Base-by-base conservation (phyloP, 331 rosid species). In the Rosa hybrid region DNA sequence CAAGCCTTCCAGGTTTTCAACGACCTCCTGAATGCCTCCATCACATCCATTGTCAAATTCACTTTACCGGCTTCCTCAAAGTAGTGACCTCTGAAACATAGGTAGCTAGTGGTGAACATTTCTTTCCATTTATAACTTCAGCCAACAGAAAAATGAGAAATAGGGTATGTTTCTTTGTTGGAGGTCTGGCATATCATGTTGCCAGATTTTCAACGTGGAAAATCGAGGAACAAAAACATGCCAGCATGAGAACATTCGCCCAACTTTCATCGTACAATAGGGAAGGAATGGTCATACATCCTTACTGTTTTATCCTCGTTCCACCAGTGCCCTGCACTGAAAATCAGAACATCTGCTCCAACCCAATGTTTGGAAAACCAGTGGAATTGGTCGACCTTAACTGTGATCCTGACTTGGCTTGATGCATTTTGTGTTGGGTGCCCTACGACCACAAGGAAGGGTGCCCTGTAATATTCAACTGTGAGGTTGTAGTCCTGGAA, bases 301-400 rank as follows among this genome's bases (percentile, higher is more conserved):
- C 81, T 83, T 77, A 75, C 44, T 12, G 97, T 95, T 81, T 93
- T 93, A 83, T 84, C 87, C 39, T 76, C 63, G 83, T 93, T 93
- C 98, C 98, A 91, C 97, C 99, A 90, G 64, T 96, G 99, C 5
- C 92, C 98, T 0, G 88, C 88, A 74, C 94, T 91, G 85, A 96
- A 93, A 80, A 91, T 72, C 4, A 96, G 85, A 80, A 93, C 82
- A 73, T 92, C 84, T 16, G 92, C 98, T 27, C 86, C 93, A 1
- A 48, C 68, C 97, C 99, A 96, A 3, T 71, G 73, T 21, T 68
- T 81, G 70, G 89, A 88, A 77, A 71, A 91, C 94, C 97, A 86
- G 60, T 89, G 97, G 85, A 96, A 62, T 73, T 87, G 86, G 65
- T 93, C 93, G 16, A 96, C 86, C 82, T 82, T 79, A 21, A 91